Base-by-base conservation (phyloP, 2,329 filamentous ascomycete genomes). In the Davidsoniella neocaledoniae region DNA sequence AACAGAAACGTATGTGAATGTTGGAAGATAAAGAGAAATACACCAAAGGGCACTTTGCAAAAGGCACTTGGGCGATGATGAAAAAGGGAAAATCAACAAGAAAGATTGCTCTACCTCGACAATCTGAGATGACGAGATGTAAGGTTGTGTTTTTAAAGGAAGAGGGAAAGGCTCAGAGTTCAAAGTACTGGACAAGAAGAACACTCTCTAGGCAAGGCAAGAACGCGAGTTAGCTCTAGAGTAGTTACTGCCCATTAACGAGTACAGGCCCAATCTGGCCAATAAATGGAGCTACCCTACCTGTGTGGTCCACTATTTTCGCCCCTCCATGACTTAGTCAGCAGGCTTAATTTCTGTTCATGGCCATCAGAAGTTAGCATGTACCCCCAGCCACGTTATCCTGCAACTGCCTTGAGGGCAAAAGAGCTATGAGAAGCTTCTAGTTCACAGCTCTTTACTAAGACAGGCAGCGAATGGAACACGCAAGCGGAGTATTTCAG, bases 241-340 rank as follows among this genome's bases (percentile, higher is more conserved):
- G 29, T 33, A 12, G 29, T 33, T 33, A 33, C 29, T 33, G 29
- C 29, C 29, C 29, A 33, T 33, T 33, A 33, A 33, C 8, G 8
- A 9, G 12, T 9, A 9, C 40, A 19, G 10, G 16, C 19, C 19
- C 25, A 21, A 19, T 43, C 25, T 25, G 17, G 25, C n/a, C 40
- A 43, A 43, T 25, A 43, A 43, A 43, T 43, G 3, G 19, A 25
- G 10, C 40, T 25, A 19, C 3, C 45, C 29, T 38, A 46, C 21
- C 38, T 12, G 23, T 42, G 25, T 51, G 41, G 33, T 42, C 50
- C 50, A 49, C 50, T 52, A 26, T 21, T 41, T 25, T 41, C n/a
- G 23, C 41, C 50, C 50, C 46, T 48, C 39, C 39, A 46, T 42
- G 50, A 43, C 29, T 52, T 52, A 52, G 50, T 52, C 46, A 52